Evolutionary conservation across 352 stramenopile species (phyloP).

Genomic region (Phytophthora multivora): DNA sequence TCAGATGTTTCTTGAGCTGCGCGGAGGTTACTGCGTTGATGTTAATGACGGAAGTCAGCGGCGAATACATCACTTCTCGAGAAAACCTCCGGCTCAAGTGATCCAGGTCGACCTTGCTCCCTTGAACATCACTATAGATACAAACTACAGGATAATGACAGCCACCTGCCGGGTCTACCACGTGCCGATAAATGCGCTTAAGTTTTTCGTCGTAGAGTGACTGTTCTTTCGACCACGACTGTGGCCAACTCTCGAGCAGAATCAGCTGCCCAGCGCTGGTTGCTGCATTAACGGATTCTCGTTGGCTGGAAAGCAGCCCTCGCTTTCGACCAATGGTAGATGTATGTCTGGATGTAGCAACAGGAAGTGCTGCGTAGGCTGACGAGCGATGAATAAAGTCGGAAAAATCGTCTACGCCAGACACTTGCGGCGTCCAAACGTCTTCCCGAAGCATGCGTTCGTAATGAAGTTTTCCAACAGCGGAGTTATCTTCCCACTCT

Average conservation of each 20-base stretch:
- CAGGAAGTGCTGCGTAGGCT: conserved; percentile 64
- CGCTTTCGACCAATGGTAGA: conserved; percentile 24
- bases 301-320: conserved; percentile 17
- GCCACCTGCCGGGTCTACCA: conserved; percentile 47
- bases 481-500: conserved; percentile 78
- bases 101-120: conserved; percentile 72
- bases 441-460: conserved; percentile 59
- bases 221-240: conserved; percentile 48
- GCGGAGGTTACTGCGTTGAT: conserved; percentile 80
- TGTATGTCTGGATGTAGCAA: conserved; percentile 32
- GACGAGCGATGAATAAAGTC: conserved; percentile 79
- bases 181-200: conserved; percentile 51
- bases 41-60: conserved; percentile 71
- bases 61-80: conserved; percentile 64
- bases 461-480: conserved; percentile 56
- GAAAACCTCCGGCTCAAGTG: conserved; percentile 74
- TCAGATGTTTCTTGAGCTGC: conserved; percentile 77
- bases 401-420: conserved; percentile 71
- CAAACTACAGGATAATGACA: conserved; percentile 69
- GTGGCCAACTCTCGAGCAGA: conserved; percentile 79
- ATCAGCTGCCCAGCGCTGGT: conserved; percentile 49
- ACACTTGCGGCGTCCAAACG: conserved; percentile 52
- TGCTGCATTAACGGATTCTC: neutral
- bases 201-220: conserved; percentile 60
- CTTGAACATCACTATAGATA: conserved; percentile 83